A percentile compares a stretch with the other conserved stretches of the same genome.
Conservation (phyloP, 768 basidiomycete species). For the Psilocybe sp. region DNA sequence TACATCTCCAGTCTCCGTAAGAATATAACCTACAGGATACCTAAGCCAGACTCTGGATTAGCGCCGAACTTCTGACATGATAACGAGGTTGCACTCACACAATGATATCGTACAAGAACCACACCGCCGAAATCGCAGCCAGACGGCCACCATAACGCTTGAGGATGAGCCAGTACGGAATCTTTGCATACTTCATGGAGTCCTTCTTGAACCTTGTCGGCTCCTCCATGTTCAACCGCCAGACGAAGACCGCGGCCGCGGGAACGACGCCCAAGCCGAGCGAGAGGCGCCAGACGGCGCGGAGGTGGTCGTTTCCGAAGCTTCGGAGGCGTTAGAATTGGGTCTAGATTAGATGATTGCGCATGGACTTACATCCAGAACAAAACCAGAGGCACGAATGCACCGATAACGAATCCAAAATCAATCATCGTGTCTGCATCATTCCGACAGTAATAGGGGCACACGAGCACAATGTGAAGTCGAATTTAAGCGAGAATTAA, state of each 20-base stretch:
- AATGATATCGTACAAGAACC: conserved; percentile 86
- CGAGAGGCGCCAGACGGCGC: conserved; percentile 84
- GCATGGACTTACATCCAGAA: conserved; percentile 73
- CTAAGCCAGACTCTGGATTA: conserved; percentile 26
- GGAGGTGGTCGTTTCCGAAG: conserved; percentile 75
- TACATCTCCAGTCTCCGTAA: not conserved
- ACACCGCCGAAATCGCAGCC: conserved; percentile 70
- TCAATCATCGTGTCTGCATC: conserved; percentile 79
- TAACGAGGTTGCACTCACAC: conserved; percentile 39
- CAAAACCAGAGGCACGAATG: conserved; percentile 82
- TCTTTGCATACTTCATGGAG: conserved; percentile 71
- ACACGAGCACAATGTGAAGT: no score
- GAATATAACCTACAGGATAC: conserved; percentile 53
- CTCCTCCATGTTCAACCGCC: conserved; percentile 85
- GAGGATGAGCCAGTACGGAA: conserved; percentile 76
- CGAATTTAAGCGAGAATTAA: no score
- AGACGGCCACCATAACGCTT: conserved; percentile 80
- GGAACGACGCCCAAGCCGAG: conserved; percentile 84
- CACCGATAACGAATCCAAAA: conserved; percentile 72
- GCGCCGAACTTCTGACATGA: not conserved
- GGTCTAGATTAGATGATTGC: not conserved
- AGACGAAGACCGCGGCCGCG: conserved; percentile 76
- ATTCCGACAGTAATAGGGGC: no score
- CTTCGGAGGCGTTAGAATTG: conserved; percentile 29
- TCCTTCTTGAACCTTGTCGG: conserved; percentile 71